Conservation (phyloP, 208 protist genomes). For the Leishmania aethiopica region DNA sequence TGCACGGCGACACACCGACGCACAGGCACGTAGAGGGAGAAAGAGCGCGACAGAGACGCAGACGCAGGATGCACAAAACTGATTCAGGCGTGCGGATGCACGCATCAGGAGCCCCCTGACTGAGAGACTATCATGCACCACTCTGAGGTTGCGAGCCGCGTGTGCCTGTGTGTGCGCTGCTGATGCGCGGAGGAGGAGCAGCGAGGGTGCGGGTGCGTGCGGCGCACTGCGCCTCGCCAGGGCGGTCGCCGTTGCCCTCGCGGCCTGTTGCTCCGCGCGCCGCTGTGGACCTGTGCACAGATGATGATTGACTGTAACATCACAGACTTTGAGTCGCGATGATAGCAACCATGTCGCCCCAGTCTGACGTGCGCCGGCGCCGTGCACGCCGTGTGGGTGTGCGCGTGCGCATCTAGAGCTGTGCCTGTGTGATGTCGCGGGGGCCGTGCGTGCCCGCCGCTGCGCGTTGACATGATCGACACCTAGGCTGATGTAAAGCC, state of each 20-base stretch:
- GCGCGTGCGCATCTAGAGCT: background rate
- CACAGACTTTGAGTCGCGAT: constrained; percentile 10
- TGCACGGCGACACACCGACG: background rate
- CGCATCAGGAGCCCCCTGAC: constrained; percentile 12
- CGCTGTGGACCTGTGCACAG: background rate
- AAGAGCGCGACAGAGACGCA: background rate
- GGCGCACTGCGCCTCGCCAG: background rate
- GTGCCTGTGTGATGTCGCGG: background rate
- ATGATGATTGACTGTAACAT: constrained; percentile 16
- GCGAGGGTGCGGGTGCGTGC: background rate
- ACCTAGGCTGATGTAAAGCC: constrained; percentile 2
- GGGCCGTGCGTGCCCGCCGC: constrained; percentile 1
- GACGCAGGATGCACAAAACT: constrained; percentile 24
- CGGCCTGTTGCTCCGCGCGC: background rate
- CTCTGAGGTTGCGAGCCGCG: constrained; percentile 8
- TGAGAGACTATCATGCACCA: constrained; percentile 15
- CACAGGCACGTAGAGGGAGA: background rate
- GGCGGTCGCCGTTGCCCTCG: background rate
- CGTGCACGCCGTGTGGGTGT: background rate
- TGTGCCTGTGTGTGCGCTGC: background rate
- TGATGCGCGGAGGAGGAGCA: background rate
- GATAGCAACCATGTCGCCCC: constrained; percentile 8
- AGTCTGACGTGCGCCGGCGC: constrained; percentile 9
- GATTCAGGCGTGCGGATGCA: constrained; percentile 16
- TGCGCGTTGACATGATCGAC: constrained; percentile 1